phyloP scores from a whole-genome alignment of 2,329 filamentous ascomycete genomes.

The Colletotrichum brevisporum region DNA sequence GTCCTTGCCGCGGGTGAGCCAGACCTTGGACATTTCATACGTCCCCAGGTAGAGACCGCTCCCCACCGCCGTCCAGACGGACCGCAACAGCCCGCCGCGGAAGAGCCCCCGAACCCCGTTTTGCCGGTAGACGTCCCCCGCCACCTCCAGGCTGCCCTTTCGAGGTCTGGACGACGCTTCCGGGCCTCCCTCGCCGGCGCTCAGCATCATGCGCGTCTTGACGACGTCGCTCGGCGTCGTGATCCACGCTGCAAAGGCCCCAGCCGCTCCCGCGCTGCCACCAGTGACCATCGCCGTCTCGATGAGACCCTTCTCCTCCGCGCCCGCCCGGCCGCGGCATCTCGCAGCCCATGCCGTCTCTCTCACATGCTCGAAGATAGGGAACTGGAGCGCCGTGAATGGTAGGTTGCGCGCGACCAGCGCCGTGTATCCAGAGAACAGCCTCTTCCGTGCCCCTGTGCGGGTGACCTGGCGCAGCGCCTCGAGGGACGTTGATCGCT shows the following conservation, averaged over 20 bases:
- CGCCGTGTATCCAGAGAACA: slow-evolving; percentile 82
- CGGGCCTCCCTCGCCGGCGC: slow-evolving; percentile 59
- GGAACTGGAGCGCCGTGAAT: slow-evolving; percentile 91
- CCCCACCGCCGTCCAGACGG: slow-evolving; percentile 85
- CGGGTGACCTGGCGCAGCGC: slow-evolving; percentile 65
- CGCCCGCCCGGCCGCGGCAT: slow-evolving; percentile 44
- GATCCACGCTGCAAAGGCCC: slow-evolving; percentile 81
- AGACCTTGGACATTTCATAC: slow-evolving; percentile 84
- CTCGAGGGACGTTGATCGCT: slow-evolving; percentile 60
- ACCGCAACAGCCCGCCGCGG: slow-evolving; percentile 80
- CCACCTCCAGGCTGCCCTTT: slow-evolving; percentile 70
- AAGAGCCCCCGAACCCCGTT: slow-evolving; percentile 83
- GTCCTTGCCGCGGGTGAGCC: slow-evolving; percentile 64
- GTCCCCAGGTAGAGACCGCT: slow-evolving; percentile 88
- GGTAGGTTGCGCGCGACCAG: slow-evolving; percentile 87
- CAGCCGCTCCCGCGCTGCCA: slow-evolving; percentile 79
- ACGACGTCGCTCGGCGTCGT: slow-evolving; percentile 92
- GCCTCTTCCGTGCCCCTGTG: slow-evolving; percentile 69
- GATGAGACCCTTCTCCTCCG: slow-evolving; percentile 57
- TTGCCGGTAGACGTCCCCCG: slow-evolving; percentile 74
- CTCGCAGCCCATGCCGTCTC: slow-evolving; percentile 61
- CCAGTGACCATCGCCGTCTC: slow-evolving; percentile 82
- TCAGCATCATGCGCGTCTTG: slow-evolving; percentile 91
- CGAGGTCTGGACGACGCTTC: slow-evolving; percentile 39
- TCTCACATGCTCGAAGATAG: slow-evolving; percentile 83